Evolutionary conservation across 768 basidiomycete genomes (phyloP), one percentile per base, ranked within the genome.

Genomic region (Cystofilobasidium bisporidii): DNA sequence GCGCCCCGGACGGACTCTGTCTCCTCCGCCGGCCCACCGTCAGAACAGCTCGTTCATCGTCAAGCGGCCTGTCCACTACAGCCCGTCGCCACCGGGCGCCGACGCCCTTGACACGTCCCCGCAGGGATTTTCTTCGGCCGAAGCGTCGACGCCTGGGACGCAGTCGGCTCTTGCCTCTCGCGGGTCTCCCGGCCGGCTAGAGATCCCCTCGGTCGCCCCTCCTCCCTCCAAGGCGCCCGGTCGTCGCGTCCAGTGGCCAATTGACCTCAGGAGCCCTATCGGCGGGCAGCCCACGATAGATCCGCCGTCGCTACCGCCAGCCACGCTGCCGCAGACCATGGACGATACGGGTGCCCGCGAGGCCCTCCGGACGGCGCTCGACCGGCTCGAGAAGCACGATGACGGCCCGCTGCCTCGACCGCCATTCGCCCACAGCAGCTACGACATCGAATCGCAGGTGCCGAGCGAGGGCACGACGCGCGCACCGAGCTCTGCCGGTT

Each of bases 391-490:
- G 40, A 24, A 22, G 11, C 26, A 41, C 17, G 45, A n/a, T n/a
- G n/a, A 64, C 26, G 61, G 38, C 43, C 55, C 17, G 17, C 40
- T 32, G 12, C 61, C 55, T 32, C 63, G 59, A 20, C 57, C 68
- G 20, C 43, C 48, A 22, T 59, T 60, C 30, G 28, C 60, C 5
- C 28, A 45, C 24, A 24, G 11, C 41, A 60, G 24, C 20, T 38
- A 43, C 57, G 47, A 59, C 6, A 36, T 59, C 33, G 68, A 64
- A 38, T 56, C 74, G 94, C 94, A 94, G 4, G 97, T 97, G 76
- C 92, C 98, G 79, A 97, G 98, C 71, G 85, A 87, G 50, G 88
- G 89, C 77, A 94, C 96, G 11, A 98, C 96, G 8, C 83, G 98
- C 18, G 96, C 98, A 76, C 92, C 97, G 73, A 83, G 80, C 0